Evolutionary conservation across 2,329 filamentous ascomycete species (phyloP).

Genomic region (Phialocephala subalpina): DNA sequence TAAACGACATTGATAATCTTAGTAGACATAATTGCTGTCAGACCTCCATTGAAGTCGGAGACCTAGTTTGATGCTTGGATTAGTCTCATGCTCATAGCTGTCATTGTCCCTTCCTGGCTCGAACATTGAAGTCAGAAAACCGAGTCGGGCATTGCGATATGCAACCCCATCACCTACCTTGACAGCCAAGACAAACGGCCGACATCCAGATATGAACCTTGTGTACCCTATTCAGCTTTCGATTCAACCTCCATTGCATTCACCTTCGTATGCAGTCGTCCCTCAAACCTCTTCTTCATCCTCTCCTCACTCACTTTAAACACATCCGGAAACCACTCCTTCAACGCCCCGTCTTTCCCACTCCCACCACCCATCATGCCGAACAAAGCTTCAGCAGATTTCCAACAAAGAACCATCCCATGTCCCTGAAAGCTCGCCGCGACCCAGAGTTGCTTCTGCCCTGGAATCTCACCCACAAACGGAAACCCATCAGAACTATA

Average conservation of each 20-base stretch:
- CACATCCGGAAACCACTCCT: conserved; percentile 40
- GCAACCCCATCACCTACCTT: too few relatives aligned
- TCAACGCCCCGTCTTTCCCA: conserved; percentile 13
- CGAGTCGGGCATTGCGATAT: too few relatives aligned
- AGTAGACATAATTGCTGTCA: too few relatives aligned
- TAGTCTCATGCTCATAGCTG: too few relatives aligned
- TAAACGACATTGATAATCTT: too few relatives aligned
- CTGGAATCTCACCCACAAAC: conserved; percentile 58
- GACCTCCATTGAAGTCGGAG: too few relatives aligned
- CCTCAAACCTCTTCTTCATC: conserved; percentile 47
- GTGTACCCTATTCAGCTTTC: too few relatives aligned
- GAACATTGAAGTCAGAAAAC: too few relatives aligned
- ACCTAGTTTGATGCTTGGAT: too few relatives aligned
- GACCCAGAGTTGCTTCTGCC: conserved; percentile 43
- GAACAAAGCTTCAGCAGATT: conserved; percentile 35
- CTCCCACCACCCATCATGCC: conserved; percentile 30
- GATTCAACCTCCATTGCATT: neutral
- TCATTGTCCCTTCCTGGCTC: too few relatives aligned
- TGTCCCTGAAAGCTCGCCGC: conserved; percentile 39
- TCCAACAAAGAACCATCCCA: conserved; percentile 39
- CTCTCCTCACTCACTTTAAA: conserved; percentile 58
- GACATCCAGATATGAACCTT: too few relatives aligned
- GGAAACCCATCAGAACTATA: conserved; percentile 61
- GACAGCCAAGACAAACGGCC: too few relatives aligned
- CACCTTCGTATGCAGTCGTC: conserved; percentile 26